These are phyloP conservation scores for Tetrahymena thermophila DNA, from an alignment of 73 alveolate genomes.

Conservation along the genomic window DNA sequence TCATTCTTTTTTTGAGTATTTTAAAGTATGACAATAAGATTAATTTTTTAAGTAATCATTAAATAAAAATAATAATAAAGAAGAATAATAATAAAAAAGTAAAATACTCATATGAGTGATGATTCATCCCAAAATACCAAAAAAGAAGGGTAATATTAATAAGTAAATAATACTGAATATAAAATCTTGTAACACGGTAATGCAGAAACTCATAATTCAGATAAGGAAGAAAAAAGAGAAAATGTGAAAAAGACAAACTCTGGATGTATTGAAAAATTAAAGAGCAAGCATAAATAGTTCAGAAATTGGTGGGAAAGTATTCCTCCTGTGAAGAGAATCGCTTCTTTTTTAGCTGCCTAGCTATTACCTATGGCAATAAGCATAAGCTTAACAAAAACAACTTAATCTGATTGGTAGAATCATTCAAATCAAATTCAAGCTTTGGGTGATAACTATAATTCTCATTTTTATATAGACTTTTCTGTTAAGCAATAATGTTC, in stretches of 20 bases:
- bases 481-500: background rate
- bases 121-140: background rate
- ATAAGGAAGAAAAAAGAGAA: no score
- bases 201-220: background rate
- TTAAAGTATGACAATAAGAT: no score
- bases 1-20: no score
- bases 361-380: background rate
- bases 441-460: background rate
- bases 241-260: background rate
- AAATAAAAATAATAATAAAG: no score
- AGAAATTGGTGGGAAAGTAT: background rate
- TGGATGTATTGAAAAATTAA: background rate
- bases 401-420: background rate
- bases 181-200: background rate
- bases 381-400: background rate
- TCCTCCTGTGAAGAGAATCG: background rate
- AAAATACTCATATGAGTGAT: background rate
- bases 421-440: background rate
- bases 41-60: no score
- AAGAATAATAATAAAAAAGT: no score
- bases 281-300: background rate
- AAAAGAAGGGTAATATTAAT: background rate
- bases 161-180: background rate
- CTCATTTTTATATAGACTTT: background rate
- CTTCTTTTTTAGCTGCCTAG: background rate